These are phyloP conservation scores for Penicillium sp. DNA, from an alignment of 2,329 filamentous ascomycete species.

Conservation along the genomic window DNA sequence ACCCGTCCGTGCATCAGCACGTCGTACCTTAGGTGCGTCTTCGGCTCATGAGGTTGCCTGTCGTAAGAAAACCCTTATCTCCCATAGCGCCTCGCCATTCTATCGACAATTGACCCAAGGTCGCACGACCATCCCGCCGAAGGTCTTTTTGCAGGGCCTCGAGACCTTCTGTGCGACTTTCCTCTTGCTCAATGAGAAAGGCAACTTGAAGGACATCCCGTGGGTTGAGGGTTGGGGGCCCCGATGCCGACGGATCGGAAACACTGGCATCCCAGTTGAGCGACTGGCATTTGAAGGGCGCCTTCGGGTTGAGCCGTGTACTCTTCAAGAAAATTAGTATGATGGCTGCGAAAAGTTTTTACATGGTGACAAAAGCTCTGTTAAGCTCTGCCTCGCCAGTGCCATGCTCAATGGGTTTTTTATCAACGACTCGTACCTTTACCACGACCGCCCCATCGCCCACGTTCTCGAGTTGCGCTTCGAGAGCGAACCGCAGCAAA, in stretches of 20 bases:
- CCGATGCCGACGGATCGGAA: slow-evolving; percentile 24
- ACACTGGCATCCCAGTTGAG: slow-evolving; percentile 50
- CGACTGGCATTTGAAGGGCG: slow-evolving; percentile 49
- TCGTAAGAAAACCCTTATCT: slow-evolving; percentile 78
- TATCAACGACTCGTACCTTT: slow-evolving; percentile 47
- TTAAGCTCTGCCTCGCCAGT: too few relatives aligned
- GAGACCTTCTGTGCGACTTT: slow-evolving; percentile 39
- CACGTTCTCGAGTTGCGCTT: slow-evolving; percentile 93
- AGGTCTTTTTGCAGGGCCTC: slow-evolving; percentile 50
- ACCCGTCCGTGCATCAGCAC: slow-evolving; percentile 5
- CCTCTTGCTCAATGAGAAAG: slow-evolving; percentile 55
- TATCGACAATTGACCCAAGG: slow-evolving; percentile 76
- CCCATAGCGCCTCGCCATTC: slow-evolving; percentile 89
- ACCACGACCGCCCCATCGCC: slow-evolving; percentile 76
- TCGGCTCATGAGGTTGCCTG: slow-evolving; percentile 63
- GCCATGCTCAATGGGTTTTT: not conserved
- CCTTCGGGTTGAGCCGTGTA: slow-evolving; percentile 45
- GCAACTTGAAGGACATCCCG: slow-evolving; percentile 60
- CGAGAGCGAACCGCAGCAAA: slow-evolving; percentile 62
- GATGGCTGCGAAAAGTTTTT: too few relatives aligned
- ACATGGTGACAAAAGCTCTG: too few relatives aligned
- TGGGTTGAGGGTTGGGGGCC: slow-evolving; percentile 50
- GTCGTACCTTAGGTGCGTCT: slow-evolving; percentile 29
- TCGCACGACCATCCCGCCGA: slow-evolving; percentile 47
- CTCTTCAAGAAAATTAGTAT: slow-evolving; percentile 25